Evolutionary conservation across 2,329 filamentous ascomycete species (phyloP).

Genomic region (Thielaviopsis musarum): DNA sequence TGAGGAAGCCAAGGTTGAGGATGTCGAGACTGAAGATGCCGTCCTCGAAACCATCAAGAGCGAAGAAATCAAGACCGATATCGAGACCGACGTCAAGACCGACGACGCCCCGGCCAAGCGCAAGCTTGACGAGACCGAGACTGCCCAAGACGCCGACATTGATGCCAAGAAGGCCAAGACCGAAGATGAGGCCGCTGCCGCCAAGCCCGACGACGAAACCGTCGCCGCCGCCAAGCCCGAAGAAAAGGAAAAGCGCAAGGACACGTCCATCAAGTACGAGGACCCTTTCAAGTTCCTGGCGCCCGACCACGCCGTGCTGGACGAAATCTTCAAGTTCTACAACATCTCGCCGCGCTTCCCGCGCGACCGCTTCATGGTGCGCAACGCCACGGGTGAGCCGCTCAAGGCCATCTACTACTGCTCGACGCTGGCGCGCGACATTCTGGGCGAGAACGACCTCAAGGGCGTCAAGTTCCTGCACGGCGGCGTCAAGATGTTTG

Average conservation of each 20-base stretch:
- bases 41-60: too few relatives aligned
- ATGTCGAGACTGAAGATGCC: too few relatives aligned
- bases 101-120: slow-evolving; percentile 17
- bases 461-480: slow-evolving; percentile 91
- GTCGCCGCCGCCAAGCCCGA: not conserved
- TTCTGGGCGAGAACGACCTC: slow-evolving; percentile 74
- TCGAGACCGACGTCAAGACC: too few relatives aligned
- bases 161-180: not conserved
- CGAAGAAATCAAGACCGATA: not conserved
- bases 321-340: slow-evolving; percentile 71
- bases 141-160: slow-evolving; percentile 1
- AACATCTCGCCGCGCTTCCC: slow-evolving; percentile 72
- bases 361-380: slow-evolving; percentile 82
- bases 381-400: slow-evolving; percentile 75
- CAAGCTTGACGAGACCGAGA: too few relatives aligned
- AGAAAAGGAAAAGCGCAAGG: slow-evolving; percentile 19
- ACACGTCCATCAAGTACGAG: slow-evolving; percentile 38
- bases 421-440: slow-evolving; percentile 65
- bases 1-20: too few relatives aligned
- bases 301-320: slow-evolving; percentile 56
- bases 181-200: not conserved
- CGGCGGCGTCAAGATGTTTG: slow-evolving; percentile 96
- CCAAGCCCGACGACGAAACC: not conserved
- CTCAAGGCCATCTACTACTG: slow-evolving; percentile 97
- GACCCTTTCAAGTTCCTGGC: slow-evolving; percentile 90